phyloP scores from a whole-genome alignment of 2,329 filamentous ascomycete species.

The Fusarium succisae region DNA sequence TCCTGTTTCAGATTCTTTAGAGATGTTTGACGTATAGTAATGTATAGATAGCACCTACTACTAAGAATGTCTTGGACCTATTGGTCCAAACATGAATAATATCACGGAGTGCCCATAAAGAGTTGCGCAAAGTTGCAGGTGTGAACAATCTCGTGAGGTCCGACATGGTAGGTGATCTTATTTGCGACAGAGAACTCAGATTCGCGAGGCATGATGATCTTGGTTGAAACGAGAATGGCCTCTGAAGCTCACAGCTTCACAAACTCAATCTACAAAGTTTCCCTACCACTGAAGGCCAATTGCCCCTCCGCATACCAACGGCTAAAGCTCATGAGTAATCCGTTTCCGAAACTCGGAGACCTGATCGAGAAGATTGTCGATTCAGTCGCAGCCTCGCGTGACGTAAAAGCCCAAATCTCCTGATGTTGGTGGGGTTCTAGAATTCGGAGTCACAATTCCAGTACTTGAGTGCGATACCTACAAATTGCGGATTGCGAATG shows the following conservation, averaged over 20 bases:
- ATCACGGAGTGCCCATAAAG: not conserved
- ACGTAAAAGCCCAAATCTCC: not conserved
- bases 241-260: not conserved
- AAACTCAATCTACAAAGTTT: not conserved
- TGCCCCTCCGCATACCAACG: too few species aligned
- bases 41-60: not conserved
- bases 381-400: conserved; percentile 5
- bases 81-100: not conserved
- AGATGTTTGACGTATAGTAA: not conserved
- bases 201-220: not conserved
- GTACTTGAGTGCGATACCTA: not conserved
- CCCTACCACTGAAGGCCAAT: not conserved
- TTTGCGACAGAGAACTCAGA: not conserved
- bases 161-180: not conserved
- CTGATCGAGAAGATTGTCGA: not conserved
- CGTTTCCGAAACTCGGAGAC: not conserved
- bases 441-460: not conserved
- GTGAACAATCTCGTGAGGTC: not conserved
- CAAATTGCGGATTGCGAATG: not conserved
- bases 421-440: conserved; percentile 12
- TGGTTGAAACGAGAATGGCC: not conserved
- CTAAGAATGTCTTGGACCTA: not conserved
- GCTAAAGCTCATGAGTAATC: not conserved
- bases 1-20: not conserved
- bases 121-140: too few species aligned